A percentile compares a stretch with the other conserved stretches of the same genome.
phyloP scores from a whole-genome alignment of 2,329 filamentous ascomycete genomes.

The Fusarium sp. region DNA sequence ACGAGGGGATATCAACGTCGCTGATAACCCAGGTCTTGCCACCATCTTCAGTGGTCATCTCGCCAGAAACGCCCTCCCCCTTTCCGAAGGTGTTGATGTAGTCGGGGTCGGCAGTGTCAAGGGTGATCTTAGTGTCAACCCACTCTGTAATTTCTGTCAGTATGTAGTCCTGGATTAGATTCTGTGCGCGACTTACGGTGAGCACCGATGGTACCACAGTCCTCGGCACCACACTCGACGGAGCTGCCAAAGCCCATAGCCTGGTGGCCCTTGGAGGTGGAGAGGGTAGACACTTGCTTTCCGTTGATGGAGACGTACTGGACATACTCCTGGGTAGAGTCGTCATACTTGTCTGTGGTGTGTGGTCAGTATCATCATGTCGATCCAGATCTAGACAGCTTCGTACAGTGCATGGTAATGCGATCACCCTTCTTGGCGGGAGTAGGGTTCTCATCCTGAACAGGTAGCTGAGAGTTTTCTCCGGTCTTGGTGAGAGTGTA shows the following conservation, averaged over 20 bases:
- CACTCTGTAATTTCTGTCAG: slow-evolving; percentile 16
- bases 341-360: slow-evolving; percentile 29
- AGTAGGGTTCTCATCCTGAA: slow-evolving; percentile 29
- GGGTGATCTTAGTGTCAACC: slow-evolving; percentile 36
- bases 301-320: slow-evolving; percentile 41
- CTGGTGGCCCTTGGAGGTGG: slow-evolving; percentile 55
- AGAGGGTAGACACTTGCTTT: slow-evolving; percentile 55
- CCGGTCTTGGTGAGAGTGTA: slow-evolving; percentile 56
- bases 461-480: slow-evolving; percentile 35
- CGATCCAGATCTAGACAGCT: fast-evolving
- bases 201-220: slow-evolving; percentile 68
- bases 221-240: slow-evolving; percentile 76
- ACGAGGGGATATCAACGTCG: slow-evolving; percentile 10
- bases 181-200: slow-evolving; percentile 19
- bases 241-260: slow-evolving; percentile 58
- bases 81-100: slow-evolving; percentile 38
- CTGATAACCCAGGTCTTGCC: slow-evolving; percentile 25
- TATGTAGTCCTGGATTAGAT: fast-evolving
- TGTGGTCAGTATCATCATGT: not conserved
- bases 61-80: slow-evolving; percentile 22
- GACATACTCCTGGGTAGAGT: slow-evolving; percentile 27
- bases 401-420: slow-evolving; percentile 41
- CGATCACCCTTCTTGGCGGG: slow-evolving; percentile 27
- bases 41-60: slow-evolving; percentile 21
- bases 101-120: slow-evolving; percentile 30